Evolutionary conservation across 148 eudicot species (phyloP).

Genomic region (Drosera capensis): DNA sequence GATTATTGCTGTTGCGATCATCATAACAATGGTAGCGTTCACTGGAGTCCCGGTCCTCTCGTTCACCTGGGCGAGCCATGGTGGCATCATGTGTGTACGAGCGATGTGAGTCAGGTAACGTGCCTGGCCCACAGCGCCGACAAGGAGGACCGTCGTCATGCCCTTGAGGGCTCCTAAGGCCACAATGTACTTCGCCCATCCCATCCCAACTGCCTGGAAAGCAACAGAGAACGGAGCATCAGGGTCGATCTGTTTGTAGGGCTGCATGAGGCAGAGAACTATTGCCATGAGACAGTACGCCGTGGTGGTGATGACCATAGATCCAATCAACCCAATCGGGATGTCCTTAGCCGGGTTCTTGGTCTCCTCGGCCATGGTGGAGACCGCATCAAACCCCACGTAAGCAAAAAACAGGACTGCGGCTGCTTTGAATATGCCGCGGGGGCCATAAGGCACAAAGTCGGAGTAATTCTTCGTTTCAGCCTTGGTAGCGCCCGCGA

Average conservation of each 20-base stretch:
- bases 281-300: conserved; percentile 23
- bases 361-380: conserved; percentile 50
- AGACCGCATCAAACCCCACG: conserved; percentile 48
- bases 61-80: conserved; percentile 23
- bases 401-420: conserved; percentile 52
- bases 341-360: conserved; percentile 42
- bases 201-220: conserved; percentile 30
- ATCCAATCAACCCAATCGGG: conserved; percentile 38
- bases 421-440: conserved; percentile 41
- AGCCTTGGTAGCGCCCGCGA: conserved; percentile 37
- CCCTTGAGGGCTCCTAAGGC: conserved; percentile 40
- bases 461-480: conserved; percentile 16
- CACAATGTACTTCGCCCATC: conserved; percentile 38
- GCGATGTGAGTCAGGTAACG: conserved; percentile 48
- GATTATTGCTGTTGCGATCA: conserved; percentile 17
- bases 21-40: conserved; percentile 34
- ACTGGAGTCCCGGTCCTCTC: conserved; percentile 34
- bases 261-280: conserved; percentile 38
- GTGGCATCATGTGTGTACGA: conserved; percentile 42
- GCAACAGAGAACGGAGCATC: conserved; percentile 41
- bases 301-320: conserved; percentile 19
- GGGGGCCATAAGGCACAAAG: conserved; percentile 18
- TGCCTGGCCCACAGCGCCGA: conserved; percentile 26
- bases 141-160: conserved; percentile 39
- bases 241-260: conserved; percentile 16